Conservation (phyloP, 352 stramenopile species). For the Phytophthora aleatoria region DNA sequence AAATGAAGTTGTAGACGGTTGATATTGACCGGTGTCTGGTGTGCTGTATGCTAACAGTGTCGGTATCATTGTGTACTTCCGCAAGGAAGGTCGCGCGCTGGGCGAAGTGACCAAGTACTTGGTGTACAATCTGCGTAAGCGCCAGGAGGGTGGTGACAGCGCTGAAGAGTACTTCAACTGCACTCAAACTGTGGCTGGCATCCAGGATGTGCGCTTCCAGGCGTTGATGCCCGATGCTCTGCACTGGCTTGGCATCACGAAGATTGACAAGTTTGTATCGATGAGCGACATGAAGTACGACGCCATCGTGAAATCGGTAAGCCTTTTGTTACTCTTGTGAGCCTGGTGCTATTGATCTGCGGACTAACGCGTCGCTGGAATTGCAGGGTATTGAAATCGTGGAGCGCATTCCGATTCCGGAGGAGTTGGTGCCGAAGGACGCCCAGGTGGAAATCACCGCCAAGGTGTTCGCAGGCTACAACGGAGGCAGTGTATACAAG, state of each 20-base stretch:
- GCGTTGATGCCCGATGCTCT: conserved; percentile 98
- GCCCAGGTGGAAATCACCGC: conserved; percentile 99
- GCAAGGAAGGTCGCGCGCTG: conserved; percentile 97
- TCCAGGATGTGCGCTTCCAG: conserved; percentile 98
- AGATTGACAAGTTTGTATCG: conserved; percentile 94
- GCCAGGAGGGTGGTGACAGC: conserved; percentile 96
- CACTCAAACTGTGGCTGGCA: conserved; percentile 97
- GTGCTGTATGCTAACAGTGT: conserved; percentile 45
- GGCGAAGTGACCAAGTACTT: conserved; percentile 99
- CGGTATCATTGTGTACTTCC: conserved; percentile 98
- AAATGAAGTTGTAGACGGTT: not conserved
- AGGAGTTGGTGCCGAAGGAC: conserved; percentile 97
- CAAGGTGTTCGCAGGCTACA: conserved; percentile 95
- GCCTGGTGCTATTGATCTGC: not conserved
- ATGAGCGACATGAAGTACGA: conserved; percentile 99
- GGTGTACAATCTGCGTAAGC: conserved; percentile 99
- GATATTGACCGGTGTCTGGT: conserved; percentile 5
- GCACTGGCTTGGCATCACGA: conserved; percentile 98
- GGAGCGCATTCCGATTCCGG: conserved; percentile 97
- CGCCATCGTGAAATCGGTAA: conserved; percentile 96
- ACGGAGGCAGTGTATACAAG: conserved; percentile 92
- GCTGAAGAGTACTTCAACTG: conserved; percentile 99
- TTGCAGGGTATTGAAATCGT: conserved; percentile 97
- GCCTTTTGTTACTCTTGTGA: conserved; percentile 8
- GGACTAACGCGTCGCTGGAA: conserved; percentile 9